Percentiles rank a stretch among this genome's conserved stretches.
phyloP scores from a whole-genome alignment of 441 rosid genomes.

The Adansonia gregorii region DNA sequence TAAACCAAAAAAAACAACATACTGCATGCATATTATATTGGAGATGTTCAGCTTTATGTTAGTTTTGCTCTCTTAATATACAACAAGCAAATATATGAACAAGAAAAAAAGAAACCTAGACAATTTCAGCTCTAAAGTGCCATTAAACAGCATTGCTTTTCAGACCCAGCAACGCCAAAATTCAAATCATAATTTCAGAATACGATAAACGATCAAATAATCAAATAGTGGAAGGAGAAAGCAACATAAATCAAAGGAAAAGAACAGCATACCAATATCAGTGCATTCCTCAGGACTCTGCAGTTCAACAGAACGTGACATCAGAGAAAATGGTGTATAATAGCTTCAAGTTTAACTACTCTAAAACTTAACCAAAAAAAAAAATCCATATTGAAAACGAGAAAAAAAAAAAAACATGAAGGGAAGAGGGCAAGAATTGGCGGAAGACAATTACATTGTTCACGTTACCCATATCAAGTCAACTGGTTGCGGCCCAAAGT shows the following conservation, averaged over 20 bases:
- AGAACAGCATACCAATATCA: conserved; percentile 57
- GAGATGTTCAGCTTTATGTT: conserved; percentile 6
- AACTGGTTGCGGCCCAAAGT: conserved; percentile 25
- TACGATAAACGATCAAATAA: neutral
- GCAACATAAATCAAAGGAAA: neutral
- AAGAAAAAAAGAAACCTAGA: neutral
- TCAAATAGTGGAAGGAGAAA: neutral
- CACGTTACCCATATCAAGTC: conserved; percentile 48
- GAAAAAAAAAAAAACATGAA: neutral
- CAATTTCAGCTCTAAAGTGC: neutral
- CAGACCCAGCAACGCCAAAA: conserved; percentile 4
- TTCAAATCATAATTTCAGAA: neutral
- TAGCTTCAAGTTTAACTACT: neutral
- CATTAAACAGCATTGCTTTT: neutral
- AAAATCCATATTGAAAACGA: neutral
- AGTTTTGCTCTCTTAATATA: neutral
- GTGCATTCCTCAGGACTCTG: conserved; percentile 56
- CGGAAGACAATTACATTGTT: conserved; percentile 38
- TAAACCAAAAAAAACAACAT: neutral
- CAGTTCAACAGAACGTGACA: conserved; percentile 23
- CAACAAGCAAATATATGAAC: neutral
- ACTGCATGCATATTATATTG: neutral
- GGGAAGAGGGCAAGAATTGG: neutral
- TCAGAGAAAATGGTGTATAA: conserved; percentile 16
- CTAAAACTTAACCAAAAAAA: neutral